Base-by-base conservation (phyloP, 139 green algal species). In the Mesotaenium endlicherianum region DNA sequence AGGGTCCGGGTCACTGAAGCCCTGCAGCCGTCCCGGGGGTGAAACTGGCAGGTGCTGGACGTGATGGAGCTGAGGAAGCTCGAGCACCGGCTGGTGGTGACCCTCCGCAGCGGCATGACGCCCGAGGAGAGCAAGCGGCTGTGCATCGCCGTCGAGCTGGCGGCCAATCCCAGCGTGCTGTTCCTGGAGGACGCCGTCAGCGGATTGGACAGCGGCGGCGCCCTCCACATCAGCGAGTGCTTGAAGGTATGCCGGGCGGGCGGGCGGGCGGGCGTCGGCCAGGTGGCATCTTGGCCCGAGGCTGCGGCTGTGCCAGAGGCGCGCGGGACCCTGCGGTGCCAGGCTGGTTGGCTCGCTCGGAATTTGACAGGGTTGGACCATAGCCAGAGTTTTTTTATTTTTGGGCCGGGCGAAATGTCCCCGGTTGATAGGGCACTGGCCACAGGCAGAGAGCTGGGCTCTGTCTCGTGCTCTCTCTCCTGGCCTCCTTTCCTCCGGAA, bases 121-220 rank as follows among this genome's bases (percentile, higher is more conserved):
- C 83, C 91, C n/a, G 93, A 97, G 92, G 91, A 94, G 85, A 87
- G 93, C 78, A 97, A 97, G 91, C 89, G 94, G 2, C 88, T 98
- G 36, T 95, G 89, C 80, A 97, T 97, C 74, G 94, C 90, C 0
- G 91, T 97, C 40, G 94, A 98, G 91, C 88, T 97, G 40, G 94
- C 97, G 26, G 89, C 91, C 47, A 93, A 93, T 86, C 89, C 91
- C 1, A 69, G 60, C 39, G 44, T 89, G 49, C 67, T 89, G 30
- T 87, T 89, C 42, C 45, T 89, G 44, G 88, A 91, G n/a, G 86
- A 91, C 42, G 87, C 88, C 8, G 89, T 42, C 31, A 42, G 34
- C 36, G 17, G 17, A 31, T 14, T 75, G 36, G 64, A 75, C 17
- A 45, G 16, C 16, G 14, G 36, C 11, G 14, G 14, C 11, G 64